Evolutionary conservation across 176 grass and related monocot species (phyloP), one percentile per base, ranked within the genome.

Genomic region (Aegilops umbellulata): DNA sequence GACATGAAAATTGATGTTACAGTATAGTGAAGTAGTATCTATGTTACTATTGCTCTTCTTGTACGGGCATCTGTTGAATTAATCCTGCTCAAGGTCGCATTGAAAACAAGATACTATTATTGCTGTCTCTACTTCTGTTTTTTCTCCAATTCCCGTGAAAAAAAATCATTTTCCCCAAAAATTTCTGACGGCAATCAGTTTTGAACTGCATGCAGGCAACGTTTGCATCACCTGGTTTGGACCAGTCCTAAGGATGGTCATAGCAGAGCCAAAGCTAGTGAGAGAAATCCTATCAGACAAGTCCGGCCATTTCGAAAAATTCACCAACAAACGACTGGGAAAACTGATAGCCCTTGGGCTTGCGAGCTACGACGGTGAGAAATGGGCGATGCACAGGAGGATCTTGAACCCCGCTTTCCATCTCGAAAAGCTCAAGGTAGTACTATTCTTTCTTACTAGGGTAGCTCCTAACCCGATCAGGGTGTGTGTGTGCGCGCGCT

Each of bases 351-450:
- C 84, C 10, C 51, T 66, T 62, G 93, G 95, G 15, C 41, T 98
- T 49, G 65, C 51, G 4, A 90, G 61, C 63, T 66, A 90, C 64
- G 89, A 93, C 1, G 91, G 94, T 0, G 95, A 94, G 86, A 94
- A 94, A 91, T 97, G 95, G 95, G 92, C 81, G 9, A 90, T 76
- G 16, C 92, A 97, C 55, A 82, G 95, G 25, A 94, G 90, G 83
- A 90, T 94, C 77, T 69, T 97, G 27, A 90, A 89, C 77, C 90
- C 95, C 26, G 88, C 95, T 77, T 97, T 97, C 78, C 90, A 91
- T 80, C 47, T 91, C 5, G 90, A 93, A 79, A 97, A 93, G 80
- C 88, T 96, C 47, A 97, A 97, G 86, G 92, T 94, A 81, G 92
- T 94, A 81, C 44, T 3, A 6, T 76, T 51, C 25, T 22, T 53